Conservation (phyloP, 345 rosid species). For the Moringa oleifera region DNA sequence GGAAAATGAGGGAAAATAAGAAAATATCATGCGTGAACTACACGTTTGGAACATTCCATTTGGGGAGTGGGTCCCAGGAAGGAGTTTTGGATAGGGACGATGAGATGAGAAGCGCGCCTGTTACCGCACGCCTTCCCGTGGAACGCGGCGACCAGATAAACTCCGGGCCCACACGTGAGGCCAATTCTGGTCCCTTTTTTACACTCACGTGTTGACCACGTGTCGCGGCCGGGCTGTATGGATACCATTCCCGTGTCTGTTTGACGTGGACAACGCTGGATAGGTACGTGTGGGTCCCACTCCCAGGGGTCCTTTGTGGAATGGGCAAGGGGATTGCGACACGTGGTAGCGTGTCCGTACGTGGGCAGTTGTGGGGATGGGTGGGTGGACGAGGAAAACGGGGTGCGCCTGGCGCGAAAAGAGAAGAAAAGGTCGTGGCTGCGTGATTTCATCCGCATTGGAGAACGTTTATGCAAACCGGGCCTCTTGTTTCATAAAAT, state of each 20-base stretch:
- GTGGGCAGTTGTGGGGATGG: background rate
- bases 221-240: background rate
- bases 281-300: too few species aligned
- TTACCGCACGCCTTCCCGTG: slow-evolving; percentile 8
- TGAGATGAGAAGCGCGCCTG: background rate
- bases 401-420: background rate
- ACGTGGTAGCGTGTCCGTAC: background rate
- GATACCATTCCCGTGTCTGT: background rate
- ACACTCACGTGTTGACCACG: slow-evolving; percentile 14
- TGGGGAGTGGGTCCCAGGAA: background rate
- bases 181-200: background rate
- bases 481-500: too few species aligned
- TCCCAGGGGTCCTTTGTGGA: too few species aligned
- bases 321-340: background rate
- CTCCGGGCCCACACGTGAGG: background rate
- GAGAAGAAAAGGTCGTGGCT: too few species aligned
- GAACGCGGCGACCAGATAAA: slow-evolving; percentile 24
- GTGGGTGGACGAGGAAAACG: slow-evolving; percentile 15
- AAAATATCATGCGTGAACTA: background rate
- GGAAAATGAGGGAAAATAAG: background rate
- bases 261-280: background rate
- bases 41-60: slow-evolving; percentile 11
- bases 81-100: background rate
- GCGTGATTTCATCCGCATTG: too few species aligned
- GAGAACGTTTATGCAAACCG: too few species aligned